Conservation (phyloP, 2,329 filamentous ascomycete species). For the Exophiala xenobiotica region DNA sequence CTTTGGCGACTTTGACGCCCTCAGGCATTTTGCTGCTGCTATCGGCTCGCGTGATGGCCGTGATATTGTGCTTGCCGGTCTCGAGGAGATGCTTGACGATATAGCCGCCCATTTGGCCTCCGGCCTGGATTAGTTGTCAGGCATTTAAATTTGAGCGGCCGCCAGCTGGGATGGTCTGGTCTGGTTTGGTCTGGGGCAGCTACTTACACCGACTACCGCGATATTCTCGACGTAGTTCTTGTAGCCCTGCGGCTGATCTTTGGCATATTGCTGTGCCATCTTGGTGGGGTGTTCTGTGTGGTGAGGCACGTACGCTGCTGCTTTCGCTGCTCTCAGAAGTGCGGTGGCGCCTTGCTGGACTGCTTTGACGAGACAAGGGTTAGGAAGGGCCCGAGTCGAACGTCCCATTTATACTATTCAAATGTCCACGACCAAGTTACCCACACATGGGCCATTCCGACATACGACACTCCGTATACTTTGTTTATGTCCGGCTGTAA, state of each 20-base stretch:
- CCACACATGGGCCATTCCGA: background rate
- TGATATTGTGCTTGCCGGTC: slow-evolving; percentile 53
- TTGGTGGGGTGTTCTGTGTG: background rate
- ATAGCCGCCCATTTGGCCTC: slow-evolving; percentile 50
- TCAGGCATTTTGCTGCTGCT: slow-evolving; percentile 46
- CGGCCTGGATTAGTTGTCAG: slow-evolving; percentile 52
- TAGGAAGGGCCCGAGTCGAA: too few relatives aligned
- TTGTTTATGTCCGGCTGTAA: background rate
- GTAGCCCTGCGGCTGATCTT: slow-evolving; percentile 41
- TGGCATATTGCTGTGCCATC: slow-evolving; percentile 47
- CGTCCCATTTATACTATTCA: background rate
- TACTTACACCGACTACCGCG: slow-evolving; percentile 42
- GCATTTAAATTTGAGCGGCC: too few relatives aligned
- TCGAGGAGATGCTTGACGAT: slow-evolving; percentile 41
- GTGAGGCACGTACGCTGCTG: too few relatives aligned
- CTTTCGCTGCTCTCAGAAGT: too few relatives aligned
- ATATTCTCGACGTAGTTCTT: slow-evolving; percentile 39
- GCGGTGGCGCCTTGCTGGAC: background rate
- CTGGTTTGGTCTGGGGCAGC: background rate
- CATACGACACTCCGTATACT: background rate
- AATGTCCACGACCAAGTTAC: too few relatives aligned
- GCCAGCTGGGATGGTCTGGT: slow-evolving; percentile 41
- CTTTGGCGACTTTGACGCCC: slow-evolving; percentile 38
- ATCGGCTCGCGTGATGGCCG: slow-evolving; percentile 51
- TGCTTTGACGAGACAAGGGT: background rate